These are phyloP conservation scores for Sarcodon sp. DNA, from an alignment of 768 basidiomycete genomes.

Conservation along the genomic window DNA sequence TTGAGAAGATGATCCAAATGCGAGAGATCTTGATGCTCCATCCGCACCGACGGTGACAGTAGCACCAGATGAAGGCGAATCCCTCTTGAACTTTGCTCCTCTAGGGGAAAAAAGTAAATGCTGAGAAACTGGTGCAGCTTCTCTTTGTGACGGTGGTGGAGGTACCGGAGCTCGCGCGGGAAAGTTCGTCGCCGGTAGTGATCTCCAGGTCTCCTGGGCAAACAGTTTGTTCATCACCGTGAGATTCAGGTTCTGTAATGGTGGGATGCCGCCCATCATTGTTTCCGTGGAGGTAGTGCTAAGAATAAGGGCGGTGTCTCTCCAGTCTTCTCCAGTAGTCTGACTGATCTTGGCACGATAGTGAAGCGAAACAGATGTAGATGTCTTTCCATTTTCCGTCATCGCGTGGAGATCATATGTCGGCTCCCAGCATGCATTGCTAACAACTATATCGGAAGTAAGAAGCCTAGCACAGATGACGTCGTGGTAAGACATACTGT, in stretches of 20 bases:
- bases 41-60: too few relatives aligned
- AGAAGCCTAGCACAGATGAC: neutral
- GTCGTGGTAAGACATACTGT: conserved; percentile 24
- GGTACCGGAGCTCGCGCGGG: neutral
- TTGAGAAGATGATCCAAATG: too few relatives aligned
- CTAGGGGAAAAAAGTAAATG: too few relatives aligned
- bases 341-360: conserved; percentile 44
- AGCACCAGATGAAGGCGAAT: too few relatives aligned
- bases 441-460: conserved; percentile 27
- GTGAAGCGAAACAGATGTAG: conserved; percentile 31
- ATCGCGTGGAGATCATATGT: conserved; percentile 49
- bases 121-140: neutral
- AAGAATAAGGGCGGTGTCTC: conserved; percentile 31
- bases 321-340: conserved; percentile 52
- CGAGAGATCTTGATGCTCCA: too few relatives aligned
- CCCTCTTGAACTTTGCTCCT: too few relatives aligned
- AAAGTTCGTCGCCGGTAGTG: too few relatives aligned
- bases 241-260: neutral
- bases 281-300: conserved; percentile 34
- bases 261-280: conserved; percentile 2
- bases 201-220: neutral
- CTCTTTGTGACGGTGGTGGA: neutral
- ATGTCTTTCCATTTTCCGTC: conserved; percentile 26
- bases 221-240: neutral
- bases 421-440: conserved; percentile 35